Evolutionary conservation across 1,284 basidiomycete genomes (phyloP), one percentile per base, ranked within the genome.

Genomic region (Microbotryum lychnidis-dioicae): DNA sequence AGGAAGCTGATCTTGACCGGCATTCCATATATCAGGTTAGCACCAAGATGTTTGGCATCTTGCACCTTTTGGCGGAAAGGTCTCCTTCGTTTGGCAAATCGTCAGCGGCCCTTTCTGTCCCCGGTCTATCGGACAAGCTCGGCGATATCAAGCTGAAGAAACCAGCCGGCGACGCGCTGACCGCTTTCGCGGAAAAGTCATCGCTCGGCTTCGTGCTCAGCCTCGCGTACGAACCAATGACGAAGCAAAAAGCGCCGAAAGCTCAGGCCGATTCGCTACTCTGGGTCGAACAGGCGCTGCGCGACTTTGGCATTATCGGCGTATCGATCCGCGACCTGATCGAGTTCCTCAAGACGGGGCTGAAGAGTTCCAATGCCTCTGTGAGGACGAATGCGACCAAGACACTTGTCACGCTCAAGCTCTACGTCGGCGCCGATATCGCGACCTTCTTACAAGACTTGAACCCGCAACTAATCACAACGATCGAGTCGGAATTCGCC

Each of bases 71-170:
- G 53, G 88, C 92, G 1, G 85, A 89, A 69, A 79, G 80, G 44
- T 89, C 85, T 66, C 84, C 90, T 1, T 83, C 84, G 0, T 98
- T 98, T 74, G 87, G 88, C 42, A 83, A 87, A 69, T 86, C 91
- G 1, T 91, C 89, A 54, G 83, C 86, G 2, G 91, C 91, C 1
- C 78, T 98, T 23, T 85, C 83, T 53, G 82, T 92, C 7, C 83
- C 85, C n/a, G 89, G 91, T 72, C 77, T 97, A 49, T 86, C 85
- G 49, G 96, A 99, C 76, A 98, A 98, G 77, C 80, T 98, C 52
- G 96, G 96, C 31, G 96, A 99, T 72, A 79, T 89, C 78, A 99
- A 99, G 76, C 78, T 98, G 66, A 98, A 97, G 80, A 97, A 93
- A 73, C 87, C 93, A 1, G 90, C 94, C n/a, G 89, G 91, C 42